Evolutionary conservation across 352 stramenopile species (phyloP).

Genomic region (Pythium sp.): DNA sequence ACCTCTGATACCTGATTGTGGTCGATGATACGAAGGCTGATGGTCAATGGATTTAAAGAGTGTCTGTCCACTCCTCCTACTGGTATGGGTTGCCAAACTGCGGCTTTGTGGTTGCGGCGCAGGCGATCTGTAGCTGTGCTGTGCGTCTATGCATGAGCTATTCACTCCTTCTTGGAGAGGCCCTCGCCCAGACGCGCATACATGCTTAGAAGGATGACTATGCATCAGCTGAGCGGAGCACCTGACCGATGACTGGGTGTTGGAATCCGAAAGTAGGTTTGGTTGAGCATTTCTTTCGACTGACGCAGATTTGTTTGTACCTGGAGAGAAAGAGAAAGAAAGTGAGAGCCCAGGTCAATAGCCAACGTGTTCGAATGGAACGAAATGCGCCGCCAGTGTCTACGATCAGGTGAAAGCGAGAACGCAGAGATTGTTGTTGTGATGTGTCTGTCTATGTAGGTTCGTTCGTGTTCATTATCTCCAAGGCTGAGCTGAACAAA

Average conservation of each 20-base stretch:
- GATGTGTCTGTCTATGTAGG: background rate
- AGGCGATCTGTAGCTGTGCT: background rate
- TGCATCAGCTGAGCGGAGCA: background rate
- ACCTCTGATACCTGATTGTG: background rate
- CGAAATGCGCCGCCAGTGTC: background rate
- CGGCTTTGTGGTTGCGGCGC: background rate
- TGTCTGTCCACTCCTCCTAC: too few species aligned
- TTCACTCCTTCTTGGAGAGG: background rate
- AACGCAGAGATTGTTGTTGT: background rate
- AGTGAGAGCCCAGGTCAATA: background rate
- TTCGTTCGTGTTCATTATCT: background rate
- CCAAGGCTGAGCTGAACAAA: background rate
- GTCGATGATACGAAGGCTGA: background rate
- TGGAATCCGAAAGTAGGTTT: background rate
- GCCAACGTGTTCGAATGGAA: background rate
- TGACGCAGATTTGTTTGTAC: background rate
- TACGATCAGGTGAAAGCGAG: background rate
- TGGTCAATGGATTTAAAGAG: background rate
- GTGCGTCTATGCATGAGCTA: background rate
- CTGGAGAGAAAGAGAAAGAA: background rate
- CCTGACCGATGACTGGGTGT: background rate
- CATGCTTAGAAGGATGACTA: background rate
- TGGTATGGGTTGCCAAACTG: background rate
- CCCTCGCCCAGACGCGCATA: background rate
- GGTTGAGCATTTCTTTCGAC: background rate